phyloP scores from a whole-genome alignment of 768 basidiomycete species.

The Obba rivulosa region DNA sequence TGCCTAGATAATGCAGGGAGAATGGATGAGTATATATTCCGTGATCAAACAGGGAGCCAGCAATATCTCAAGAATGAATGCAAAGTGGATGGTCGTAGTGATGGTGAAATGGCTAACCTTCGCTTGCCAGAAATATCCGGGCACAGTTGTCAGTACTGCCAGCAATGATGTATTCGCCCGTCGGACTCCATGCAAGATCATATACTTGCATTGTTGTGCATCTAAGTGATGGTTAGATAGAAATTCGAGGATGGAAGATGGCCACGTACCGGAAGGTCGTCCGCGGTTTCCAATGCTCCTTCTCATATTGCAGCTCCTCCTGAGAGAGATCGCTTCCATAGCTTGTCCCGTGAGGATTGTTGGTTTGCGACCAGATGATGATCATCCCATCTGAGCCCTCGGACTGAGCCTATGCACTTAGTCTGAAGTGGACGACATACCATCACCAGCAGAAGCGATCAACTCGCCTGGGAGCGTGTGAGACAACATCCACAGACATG shows the following conservation, averaged over 20 bases:
- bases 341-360: slow-evolving; percentile 58
- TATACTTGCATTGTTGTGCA: slow-evolving; percentile 96
- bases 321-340: slow-evolving; percentile 80
- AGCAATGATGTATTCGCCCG: slow-evolving; percentile 90
- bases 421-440: slow-evolving; percentile 38
- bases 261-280: slow-evolving; percentile 69
- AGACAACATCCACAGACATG: not conserved
- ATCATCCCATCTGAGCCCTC: slow-evolving; percentile 82
- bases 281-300: slow-evolving; percentile 91
- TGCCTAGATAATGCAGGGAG: no score
- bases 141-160: slow-evolving; percentile 97
- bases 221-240: slow-evolving; percentile 33
- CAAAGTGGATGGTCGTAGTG: not conserved
- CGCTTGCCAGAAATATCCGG: slow-evolving; percentile 67
- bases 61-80: not conserved
- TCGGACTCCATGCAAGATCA: slow-evolving; percentile 96
- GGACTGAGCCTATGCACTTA: not conserved
- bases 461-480: slow-evolving; percentile 56
- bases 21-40: slow-evolving; percentile 16
- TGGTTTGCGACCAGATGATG: slow-evolving; percentile 88
- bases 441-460: slow-evolving; percentile 96
- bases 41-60: not conserved
- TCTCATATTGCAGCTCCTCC: slow-evolving; percentile 84
- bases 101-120: slow-evolving; percentile 44
- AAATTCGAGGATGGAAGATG: not conserved